Conservation (phyloP, 768 basidiomycete species). For the Termitomyces sp. region DNA sequence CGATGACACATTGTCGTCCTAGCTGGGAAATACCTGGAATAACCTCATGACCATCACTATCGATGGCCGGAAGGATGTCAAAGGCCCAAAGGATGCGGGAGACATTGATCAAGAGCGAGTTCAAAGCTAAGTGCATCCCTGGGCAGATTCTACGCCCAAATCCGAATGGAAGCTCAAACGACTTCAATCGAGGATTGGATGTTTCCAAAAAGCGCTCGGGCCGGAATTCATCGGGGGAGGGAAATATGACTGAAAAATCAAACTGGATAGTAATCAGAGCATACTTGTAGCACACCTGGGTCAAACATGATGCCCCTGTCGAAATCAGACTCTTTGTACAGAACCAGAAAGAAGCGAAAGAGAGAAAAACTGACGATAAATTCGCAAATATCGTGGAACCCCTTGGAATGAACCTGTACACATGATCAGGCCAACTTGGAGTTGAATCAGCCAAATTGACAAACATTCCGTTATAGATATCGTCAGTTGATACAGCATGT, state of each 20-base stretch:
- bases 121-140: slow-evolving; percentile 28
- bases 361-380: not conserved
- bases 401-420: slow-evolving; percentile 8
- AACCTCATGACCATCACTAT: slow-evolving; percentile 1
- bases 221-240: slow-evolving; percentile 11
- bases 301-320: slow-evolving; percentile 10
- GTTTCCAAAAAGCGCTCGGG: slow-evolving; percentile 16
- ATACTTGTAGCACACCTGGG: slow-evolving; percentile 1
- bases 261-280: not conserved
- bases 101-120: slow-evolving; percentile 27
- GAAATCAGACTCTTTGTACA: not conserved
- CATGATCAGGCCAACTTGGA: not conserved
- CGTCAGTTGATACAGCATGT: slow-evolving; percentile 11
- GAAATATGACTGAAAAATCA: slow-evolving; percentile 4
- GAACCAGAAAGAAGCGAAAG: not conserved
- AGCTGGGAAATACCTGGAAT: slow-evolving; percentile 6
- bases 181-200: not conserved
- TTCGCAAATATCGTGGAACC: slow-evolving; percentile 11
- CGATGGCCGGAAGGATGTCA: slow-evolving; percentile 20
- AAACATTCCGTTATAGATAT: slow-evolving; percentile 9
- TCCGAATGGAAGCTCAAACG: slow-evolving; percentile 27
- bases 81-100: slow-evolving; percentile 31
- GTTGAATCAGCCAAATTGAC: not conserved
- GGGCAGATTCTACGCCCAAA: slow-evolving; percentile 36
- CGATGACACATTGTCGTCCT: not conserved